Conservation (phyloP, 2,329 filamentous ascomycete genomes). For the Nigrospora sphaerica region DNA sequence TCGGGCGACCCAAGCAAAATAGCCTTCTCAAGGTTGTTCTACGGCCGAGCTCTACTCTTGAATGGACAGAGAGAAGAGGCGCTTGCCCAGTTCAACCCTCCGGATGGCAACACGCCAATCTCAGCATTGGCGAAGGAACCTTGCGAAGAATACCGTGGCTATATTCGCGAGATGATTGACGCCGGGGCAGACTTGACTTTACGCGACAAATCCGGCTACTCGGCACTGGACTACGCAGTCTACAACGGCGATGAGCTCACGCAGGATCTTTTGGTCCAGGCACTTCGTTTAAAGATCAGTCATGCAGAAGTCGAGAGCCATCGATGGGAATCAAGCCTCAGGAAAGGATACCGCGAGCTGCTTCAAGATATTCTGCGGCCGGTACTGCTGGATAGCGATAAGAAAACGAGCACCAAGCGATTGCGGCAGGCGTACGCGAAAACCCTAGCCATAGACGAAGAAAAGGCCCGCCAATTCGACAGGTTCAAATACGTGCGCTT, state of each 20-base stretch:
- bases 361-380: conserved; percentile 28
- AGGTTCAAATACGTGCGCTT: conserved; percentile 19
- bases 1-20: conserved; percentile 17
- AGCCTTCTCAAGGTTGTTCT: conserved; percentile 23
- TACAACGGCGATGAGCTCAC: conserved; percentile 19
- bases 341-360: conserved; percentile 26
- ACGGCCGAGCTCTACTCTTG: conserved; percentile 19
- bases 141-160: conserved; percentile 24
- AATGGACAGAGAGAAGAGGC: conserved; percentile 16
- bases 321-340: conserved; percentile 16
- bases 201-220: conserved; percentile 26
- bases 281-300: conserved; percentile 8
- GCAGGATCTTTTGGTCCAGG: conserved; percentile 18
- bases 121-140: conserved; percentile 30
- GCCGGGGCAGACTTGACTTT: conserved; percentile 22
- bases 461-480: conserved; percentile 17
- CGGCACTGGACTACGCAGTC: conserved; percentile 28
- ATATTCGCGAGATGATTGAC: conserved; percentile 23
- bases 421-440: conserved; percentile 16
- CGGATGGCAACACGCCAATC: conserved; percentile 19
- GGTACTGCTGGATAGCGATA: conserved; percentile 14
- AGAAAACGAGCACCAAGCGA: conserved; percentile 7
- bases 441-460: conserved; percentile 11
- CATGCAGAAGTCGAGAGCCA: conserved; percentile 5
- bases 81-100: conserved; percentile 19